Percentiles rank a stretch among this genome's conserved stretches.
Evolutionary conservation across 1,284 basidiomycete species (phyloP).

Genomic region (Puccinia triticina): DNA sequence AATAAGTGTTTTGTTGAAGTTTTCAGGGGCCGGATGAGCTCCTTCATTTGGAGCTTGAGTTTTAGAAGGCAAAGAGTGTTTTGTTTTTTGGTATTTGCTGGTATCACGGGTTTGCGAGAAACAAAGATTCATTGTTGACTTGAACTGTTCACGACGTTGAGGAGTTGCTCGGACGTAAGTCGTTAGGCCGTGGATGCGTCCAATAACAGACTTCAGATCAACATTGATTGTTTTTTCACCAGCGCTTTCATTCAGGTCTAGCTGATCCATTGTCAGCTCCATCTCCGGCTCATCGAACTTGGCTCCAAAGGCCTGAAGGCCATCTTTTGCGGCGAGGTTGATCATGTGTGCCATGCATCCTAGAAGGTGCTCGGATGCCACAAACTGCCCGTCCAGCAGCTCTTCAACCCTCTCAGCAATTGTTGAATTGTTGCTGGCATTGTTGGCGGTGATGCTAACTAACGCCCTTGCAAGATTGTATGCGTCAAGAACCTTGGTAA

Average conservation of each 20-base stretch:
- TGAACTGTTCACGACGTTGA: neutral
- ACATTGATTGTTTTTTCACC: neutral
- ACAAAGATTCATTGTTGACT: neutral
- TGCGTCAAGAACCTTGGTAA: neutral
- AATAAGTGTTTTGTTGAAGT: neutral
- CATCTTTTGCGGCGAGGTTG: too few species aligned
- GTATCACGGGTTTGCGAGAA: neutral
- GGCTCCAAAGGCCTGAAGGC: too few species aligned
- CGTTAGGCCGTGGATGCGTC: neutral
- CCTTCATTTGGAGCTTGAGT: neutral
- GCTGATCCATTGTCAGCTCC: too few species aligned
- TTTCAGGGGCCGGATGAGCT: neutral
- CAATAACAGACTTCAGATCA: neutral
- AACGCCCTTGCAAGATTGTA: neutral
- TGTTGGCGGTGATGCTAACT: neutral
- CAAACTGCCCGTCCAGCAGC: neutral
- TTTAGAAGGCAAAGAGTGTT: neutral
- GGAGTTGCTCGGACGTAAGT: neutral
- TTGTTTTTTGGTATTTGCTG: neutral
- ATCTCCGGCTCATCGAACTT: too few species aligned
- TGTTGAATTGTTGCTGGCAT: conserved; percentile 2
- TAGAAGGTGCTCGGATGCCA: neutral
- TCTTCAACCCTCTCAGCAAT: neutral
- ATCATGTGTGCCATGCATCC: too few species aligned
- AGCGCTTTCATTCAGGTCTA: too few species aligned